Evolutionary conservation across 805 yeast genomes (phyloP).

Genomic region (Metschnikowia lachancei): DNA sequence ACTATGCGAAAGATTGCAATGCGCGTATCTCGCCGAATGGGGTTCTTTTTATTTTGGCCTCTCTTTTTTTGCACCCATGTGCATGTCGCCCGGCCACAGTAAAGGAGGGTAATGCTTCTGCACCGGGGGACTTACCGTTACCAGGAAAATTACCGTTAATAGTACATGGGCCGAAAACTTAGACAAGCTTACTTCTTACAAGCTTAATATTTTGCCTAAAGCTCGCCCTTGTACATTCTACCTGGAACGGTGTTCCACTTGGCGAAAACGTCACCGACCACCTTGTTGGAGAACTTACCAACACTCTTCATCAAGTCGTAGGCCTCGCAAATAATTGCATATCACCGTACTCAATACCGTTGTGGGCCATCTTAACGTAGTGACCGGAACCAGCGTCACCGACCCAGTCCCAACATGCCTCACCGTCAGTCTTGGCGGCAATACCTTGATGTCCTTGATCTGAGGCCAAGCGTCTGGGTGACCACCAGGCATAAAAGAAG

Average conservation of each 20-base stretch:
- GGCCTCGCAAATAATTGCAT: constrained; percentile 99
- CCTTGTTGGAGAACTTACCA: constrained; percentile 85
- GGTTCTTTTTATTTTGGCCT: neutral
- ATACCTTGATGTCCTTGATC: constrained; percentile 93
- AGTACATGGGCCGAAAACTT: too few species aligned
- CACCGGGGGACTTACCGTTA: too few species aligned
- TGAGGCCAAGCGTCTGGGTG: constrained; percentile 98
- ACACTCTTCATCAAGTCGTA: constrained; percentile 93
- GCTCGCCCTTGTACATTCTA: too few species aligned
- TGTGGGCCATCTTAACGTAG: constrained; percentile 99
- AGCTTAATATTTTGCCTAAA: too few species aligned
- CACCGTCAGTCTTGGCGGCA: constrained; percentile 95
- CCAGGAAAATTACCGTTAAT: too few species aligned
- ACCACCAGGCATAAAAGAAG: constrained; percentile 99
- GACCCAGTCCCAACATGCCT: constrained; percentile 99
- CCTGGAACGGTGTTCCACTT: constrained; percentile 97
- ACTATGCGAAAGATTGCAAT: constrained; percentile 4
- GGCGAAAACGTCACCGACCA: constrained; percentile 88
- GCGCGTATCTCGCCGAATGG: neutral
- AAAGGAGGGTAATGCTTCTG: too few species aligned
- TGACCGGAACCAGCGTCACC: constrained; percentile 99
- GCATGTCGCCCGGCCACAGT: neutral
- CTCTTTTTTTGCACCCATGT: neutral
- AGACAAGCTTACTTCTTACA: too few species aligned
- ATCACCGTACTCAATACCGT: constrained; percentile 99